A percentile compares a stretch with the other conserved stretches of the same genome.
These are phyloP conservation scores for Stylonectria norvegica DNA, from an alignment of 2,329 filamentous ascomycete species.

Conservation along the genomic window DNA sequence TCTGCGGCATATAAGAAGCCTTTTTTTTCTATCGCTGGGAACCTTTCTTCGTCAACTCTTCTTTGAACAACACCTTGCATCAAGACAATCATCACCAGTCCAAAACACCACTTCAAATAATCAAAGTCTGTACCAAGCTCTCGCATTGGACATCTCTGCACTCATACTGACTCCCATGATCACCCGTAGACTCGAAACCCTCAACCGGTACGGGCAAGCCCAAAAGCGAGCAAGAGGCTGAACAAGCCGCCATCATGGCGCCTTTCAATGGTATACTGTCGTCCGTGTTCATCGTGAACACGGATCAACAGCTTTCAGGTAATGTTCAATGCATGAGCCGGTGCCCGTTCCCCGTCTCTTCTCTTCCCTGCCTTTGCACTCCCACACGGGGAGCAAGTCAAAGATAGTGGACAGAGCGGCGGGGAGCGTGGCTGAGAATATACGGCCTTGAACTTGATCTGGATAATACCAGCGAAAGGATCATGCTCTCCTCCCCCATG, in stretches of 20 bases:
- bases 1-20: too few relatives aligned
- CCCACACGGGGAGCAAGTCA: background rate
- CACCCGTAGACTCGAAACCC: slow-evolving; percentile 9
- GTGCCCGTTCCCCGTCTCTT: slow-evolving; percentile 41
- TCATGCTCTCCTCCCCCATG: slow-evolving; percentile 70
- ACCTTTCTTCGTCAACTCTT: too few relatives aligned
- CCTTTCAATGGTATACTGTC: slow-evolving; percentile 35
- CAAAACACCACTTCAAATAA: too few relatives aligned
- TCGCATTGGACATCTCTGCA: background rate
- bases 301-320: slow-evolving; percentile 39
- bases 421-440: slow-evolving; percentile 65
- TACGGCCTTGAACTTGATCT: slow-evolving; percentile 94
- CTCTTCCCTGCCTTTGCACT: background rate
- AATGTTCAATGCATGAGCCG: slow-evolving; percentile 60
- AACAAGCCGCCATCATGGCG: slow-evolving; percentile 29
- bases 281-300: too few relatives aligned
- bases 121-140: background rate
- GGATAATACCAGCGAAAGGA: slow-evolving; percentile 99
- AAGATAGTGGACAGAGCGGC: slow-evolving; percentile 4
- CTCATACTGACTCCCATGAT: slow-evolving; percentile 1
- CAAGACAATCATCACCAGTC: too few relatives aligned
- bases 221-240: too few relatives aligned
- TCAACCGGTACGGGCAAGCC: slow-evolving; percentile 26
- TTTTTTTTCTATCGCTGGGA: too few relatives aligned
- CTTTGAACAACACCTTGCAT: too few relatives aligned